phyloP scores from a whole-genome alignment of 2,329 filamentous ascomycete genomes.

The Mycosphaerelloides madeirae region DNA sequence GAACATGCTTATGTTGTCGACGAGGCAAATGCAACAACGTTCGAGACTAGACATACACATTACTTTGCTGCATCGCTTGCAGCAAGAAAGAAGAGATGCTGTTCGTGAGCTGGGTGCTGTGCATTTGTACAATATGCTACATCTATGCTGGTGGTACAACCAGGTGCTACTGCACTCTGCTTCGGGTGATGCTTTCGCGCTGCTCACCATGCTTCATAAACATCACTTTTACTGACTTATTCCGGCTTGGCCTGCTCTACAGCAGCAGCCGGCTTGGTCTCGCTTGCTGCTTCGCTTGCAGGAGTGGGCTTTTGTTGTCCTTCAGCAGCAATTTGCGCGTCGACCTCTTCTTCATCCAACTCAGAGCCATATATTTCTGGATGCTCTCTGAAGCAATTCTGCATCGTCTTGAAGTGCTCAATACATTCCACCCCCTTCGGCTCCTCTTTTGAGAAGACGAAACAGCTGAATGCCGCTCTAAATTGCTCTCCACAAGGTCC shows the following conservation, averaged over 20 bases:
- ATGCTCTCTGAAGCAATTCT: constrained; percentile 89
- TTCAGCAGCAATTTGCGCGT: constrained; percentile 20
- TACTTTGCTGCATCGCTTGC: too few relatives aligned
- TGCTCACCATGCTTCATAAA: constrained; percentile 44
- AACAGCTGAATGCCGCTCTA: constrained; percentile 94
- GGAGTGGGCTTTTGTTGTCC: constrained; percentile 11
- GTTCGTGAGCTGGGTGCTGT: constrained; percentile 2
- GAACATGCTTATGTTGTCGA: too few relatives aligned
- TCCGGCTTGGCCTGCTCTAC: constrained; percentile 32
- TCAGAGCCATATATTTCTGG: constrained; percentile 91
- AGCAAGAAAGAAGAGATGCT: background rate
- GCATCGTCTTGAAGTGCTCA: constrained; percentile 68
- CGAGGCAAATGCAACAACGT: too few relatives aligned
- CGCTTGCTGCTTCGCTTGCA: constrained; percentile 4
- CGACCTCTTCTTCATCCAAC: constrained; percentile 69
- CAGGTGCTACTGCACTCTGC: background rate
- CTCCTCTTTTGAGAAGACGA: constrained; percentile 90
- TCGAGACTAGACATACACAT: too few relatives aligned
- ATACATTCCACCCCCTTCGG: constrained; percentile 59
- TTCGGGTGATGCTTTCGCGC: constrained; percentile 9
- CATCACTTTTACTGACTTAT: constrained; percentile 40
- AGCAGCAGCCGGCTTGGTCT: constrained; percentile 10
- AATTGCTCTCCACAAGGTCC: constrained; percentile 96
- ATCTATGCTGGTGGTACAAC: constrained; percentile 5
- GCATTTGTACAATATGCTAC: constrained; percentile 19